Base-by-base conservation (phyloP, 225 moss, liverwort and hornwort genomes). In the Takakia lepidozioides region DNA sequence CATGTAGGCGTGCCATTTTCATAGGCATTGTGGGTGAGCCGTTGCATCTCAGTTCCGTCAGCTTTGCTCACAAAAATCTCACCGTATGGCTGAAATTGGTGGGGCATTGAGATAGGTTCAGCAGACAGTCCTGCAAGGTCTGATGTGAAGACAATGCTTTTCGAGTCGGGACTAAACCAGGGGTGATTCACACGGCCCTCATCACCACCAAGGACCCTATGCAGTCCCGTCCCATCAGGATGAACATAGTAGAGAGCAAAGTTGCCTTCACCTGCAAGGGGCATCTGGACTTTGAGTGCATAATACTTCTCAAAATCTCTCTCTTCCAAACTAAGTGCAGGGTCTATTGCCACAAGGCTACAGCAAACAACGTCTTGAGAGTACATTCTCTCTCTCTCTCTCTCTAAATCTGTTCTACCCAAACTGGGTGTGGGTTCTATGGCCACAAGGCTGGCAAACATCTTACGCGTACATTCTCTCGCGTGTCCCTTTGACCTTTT, bases 1-100 rank as follows among this genome's bases (percentile, higher is more conserved):
- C 92, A 92, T 0, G 65, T 28, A 15, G 92, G 82, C 2, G 92
- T 85, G 14, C 88, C 85, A 25, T 88, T 59, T 38, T 92, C 92
- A 0, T 63, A 42, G 27, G 19, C 39, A 30, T 77, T 80, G 49
- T 93, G 92, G 10, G 85, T 93, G 61, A 93, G 55, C 21, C 92
- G 68, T 25, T 64, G 49, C 1, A 83, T 48, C 4, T 73, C 65
- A 1, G 88, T 63, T 13, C 92, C 92, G 42, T 93, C 92, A 19
- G 74, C 25, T 13, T 68, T 68, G 38, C 79, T 60, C 4, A 72
- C 72, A 29, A 78, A 93, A 8, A 93, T 55, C 29, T 83, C 80
- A 27, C 93, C 88, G 15, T 43, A 63, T 3, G 93, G 85, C 17
- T 65, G 51, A 56, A 9, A 88, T 16, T 42, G 9, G 27, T 67